Conservation (phyloP, 345 rosid species). For the Aquilaria sinensis region DNA sequence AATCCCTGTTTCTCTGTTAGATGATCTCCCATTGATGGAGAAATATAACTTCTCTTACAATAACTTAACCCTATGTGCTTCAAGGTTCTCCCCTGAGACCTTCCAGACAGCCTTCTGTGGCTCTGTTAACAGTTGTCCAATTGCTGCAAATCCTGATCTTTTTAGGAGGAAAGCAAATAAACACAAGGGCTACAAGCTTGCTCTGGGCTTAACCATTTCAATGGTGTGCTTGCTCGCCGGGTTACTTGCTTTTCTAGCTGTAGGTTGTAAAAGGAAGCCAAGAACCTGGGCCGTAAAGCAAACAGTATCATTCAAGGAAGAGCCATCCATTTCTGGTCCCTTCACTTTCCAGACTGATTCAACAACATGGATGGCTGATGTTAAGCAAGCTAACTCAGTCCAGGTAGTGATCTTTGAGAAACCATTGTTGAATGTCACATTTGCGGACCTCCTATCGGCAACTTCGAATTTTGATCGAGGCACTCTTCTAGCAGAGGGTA, state of each 20-base stretch:
- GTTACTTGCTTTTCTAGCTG: constrained; percentile 56
- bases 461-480: constrained; percentile 84
- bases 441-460: constrained; percentile 82
- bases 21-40: constrained; percentile 52
- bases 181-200: constrained; percentile 51
- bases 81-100: constrained; percentile 37
- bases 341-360: constrained; percentile 92
- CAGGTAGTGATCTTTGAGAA: constrained; percentile 83
- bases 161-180: constrained; percentile 39
- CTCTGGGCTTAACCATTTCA: constrained; percentile 61
- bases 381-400: constrained; percentile 74
- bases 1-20: constrained; percentile 48
- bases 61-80: constrained; percentile 71
- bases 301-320: constrained; percentile 53
- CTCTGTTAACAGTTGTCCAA: constrained; percentile 65
- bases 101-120: constrained; percentile 53
- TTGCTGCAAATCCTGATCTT: constrained; percentile 69
- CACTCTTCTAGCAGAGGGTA: constrained; percentile 87
- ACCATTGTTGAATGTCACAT: constrained; percentile 77
- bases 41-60: constrained; percentile 87
- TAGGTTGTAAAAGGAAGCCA: constrained; percentile 56
- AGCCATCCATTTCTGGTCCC: constrained; percentile 70
- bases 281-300: constrained; percentile 55
- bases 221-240: constrained; percentile 58
- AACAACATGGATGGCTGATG: constrained; percentile 91